Base-by-base conservation (phyloP, 371 early-diverging fungal genomes). In the Lichtheimia ornata region DNA sequence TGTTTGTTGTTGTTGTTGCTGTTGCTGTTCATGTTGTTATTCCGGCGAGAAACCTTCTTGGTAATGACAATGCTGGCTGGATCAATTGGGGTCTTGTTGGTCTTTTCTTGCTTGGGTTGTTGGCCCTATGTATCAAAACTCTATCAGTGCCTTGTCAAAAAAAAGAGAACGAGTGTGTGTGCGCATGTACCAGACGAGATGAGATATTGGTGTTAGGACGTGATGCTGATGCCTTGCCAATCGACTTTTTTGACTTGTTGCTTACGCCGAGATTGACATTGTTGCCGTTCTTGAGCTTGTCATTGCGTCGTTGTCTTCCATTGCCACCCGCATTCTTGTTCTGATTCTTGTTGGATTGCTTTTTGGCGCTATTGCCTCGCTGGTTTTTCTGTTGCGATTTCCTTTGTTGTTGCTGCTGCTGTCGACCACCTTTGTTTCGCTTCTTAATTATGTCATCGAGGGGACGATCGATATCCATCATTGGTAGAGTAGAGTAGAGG, bases 381-480 rank as follows among this genome's bases (percentile, higher is more conserved):
- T 47, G 47, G 18, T 47, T 47, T 15, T 47, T n/a, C 11, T 22
- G 18, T 17, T 47, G n/a, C 17, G 35, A 2, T 61, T 52, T 41
- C 28, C 18, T 7, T 41, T 54, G 20, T 20, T 7, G 11, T 14
- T 56, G 40, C 43, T 24, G 28, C 12, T 45, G 12, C 13, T 54
- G 11, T 54, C 28, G 22, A 56, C 43, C 43, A n/a, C 14, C 40
- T n/a, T 56, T 24, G 15, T 50, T 30, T 20, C 62, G 55, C 17
- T 67, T 63, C 61, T 67, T 67, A 57, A 67, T 63, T n/a, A 67
- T 56, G 41, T 67, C 68, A 61, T 67, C 68, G 40, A 67, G 61
- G 6, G 68, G 59, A 27, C 41, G 18, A 47, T 67, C 67, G 40
- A 66, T 53, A 61, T 66, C 66, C 66, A 66, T 66, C 6, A 2